Evolutionary conservation across 179 eudicot species (phyloP).

Genomic region (Silene coronaria): DNA sequence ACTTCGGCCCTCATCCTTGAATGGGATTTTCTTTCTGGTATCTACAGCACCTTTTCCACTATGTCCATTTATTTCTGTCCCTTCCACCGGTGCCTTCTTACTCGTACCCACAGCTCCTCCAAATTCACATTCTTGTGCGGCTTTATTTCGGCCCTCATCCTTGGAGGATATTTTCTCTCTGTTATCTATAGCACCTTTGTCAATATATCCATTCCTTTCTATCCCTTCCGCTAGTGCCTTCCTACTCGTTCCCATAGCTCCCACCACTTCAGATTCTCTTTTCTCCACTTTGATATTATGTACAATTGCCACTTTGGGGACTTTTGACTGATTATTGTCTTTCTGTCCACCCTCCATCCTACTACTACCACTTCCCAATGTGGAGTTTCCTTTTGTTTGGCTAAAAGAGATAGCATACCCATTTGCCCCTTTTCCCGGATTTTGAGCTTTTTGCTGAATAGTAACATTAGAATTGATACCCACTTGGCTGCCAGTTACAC

Average conservation of each 20-base stretch:
- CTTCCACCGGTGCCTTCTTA: constrained; percentile 2
- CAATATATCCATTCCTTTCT: neutral
- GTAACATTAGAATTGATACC: constrained; percentile 11
- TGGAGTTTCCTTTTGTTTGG: constrained; percentile 6
- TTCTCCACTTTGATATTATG: constrained; percentile 18
- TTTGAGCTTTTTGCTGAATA: constrained; percentile 14
- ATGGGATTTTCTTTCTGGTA: neutral
- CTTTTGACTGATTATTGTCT: neutral
- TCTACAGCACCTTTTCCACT: neutral
- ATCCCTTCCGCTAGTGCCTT: neutral
- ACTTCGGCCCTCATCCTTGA: constrained; percentile 7
- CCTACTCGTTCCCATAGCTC: constrained; percentile 11
- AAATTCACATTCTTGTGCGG: neutral
- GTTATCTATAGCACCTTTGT: neutral
- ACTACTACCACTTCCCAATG: constrained; percentile 10
- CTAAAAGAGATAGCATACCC: constrained; percentile 9
- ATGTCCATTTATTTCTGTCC: constrained; percentile 1
- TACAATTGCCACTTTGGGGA: constrained; percentile 13
- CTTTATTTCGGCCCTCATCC: neutral
- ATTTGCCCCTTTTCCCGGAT: constrained; percentile 12
- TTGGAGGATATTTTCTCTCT: neutral
- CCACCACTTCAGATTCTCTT: constrained; percentile 17
- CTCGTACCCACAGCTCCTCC: constrained; percentile 13
- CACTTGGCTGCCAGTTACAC: constrained; percentile 25
- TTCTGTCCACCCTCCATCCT: constrained; percentile 8